Evolutionary conservation across 1,139 yeast genomes (phyloP).

Genomic region (Diutina rugosa): DNA sequence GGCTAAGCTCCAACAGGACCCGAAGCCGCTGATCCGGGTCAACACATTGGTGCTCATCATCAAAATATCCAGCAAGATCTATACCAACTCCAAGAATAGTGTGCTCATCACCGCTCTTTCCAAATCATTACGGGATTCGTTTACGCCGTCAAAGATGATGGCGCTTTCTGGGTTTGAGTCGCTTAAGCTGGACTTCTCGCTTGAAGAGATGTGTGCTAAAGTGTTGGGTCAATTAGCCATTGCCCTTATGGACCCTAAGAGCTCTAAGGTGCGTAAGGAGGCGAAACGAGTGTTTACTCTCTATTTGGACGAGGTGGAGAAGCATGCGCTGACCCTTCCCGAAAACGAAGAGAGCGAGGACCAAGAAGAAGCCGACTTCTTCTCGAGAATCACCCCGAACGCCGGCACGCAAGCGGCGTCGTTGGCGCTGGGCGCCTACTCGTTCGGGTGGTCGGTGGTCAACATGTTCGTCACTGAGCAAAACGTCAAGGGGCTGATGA

Average conservation of each 20-base stretch:
- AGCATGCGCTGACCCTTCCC: constrained; percentile 46
- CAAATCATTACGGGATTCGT: constrained; percentile 71
- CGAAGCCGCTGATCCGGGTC: constrained; percentile 72
- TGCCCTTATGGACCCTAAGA: constrained; percentile 62
- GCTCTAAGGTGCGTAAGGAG: constrained; percentile 51
- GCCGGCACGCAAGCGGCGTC: neutral
- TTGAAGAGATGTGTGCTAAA: constrained; percentile 69
- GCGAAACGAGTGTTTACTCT: constrained; percentile 57
- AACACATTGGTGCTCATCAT: constrained; percentile 73
- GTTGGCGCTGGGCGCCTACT: constrained; percentile 6
- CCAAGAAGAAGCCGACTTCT: constrained; percentile 20
- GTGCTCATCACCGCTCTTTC: constrained; percentile 83
- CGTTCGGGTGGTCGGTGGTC: constrained; percentile 26
- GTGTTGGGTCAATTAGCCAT: constrained; percentile 83
- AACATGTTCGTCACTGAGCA: constrained; percentile 22
- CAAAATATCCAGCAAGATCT: constrained; percentile 53
- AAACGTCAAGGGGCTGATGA: constrained; percentile 20
- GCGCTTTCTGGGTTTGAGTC: constrained; percentile 66
- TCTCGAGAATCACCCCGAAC: constrained; percentile 5
- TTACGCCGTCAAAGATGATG: constrained; percentile 63
- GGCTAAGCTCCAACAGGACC: constrained; percentile 83
- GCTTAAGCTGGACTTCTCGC: constrained; percentile 52
- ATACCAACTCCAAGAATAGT: constrained; percentile 44
- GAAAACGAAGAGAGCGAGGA: constrained; percentile 31
- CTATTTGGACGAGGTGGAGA: constrained; percentile 52